Evolutionary conservation across 1,284 basidiomycete species (phyloP).

Genomic region (Taiwanofungus camphoratus): DNA sequence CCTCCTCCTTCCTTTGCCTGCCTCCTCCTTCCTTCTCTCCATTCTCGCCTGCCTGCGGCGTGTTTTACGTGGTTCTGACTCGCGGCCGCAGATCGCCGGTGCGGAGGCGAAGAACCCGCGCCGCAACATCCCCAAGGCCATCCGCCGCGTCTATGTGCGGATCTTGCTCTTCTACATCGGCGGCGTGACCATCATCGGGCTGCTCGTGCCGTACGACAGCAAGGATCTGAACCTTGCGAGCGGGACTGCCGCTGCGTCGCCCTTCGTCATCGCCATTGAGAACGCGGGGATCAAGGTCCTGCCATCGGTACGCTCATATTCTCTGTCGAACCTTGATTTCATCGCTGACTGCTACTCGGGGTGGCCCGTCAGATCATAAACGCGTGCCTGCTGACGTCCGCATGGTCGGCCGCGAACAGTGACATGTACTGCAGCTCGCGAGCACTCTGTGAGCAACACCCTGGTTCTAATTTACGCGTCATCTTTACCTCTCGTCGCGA

Average conservation of each 20-base stretch:
- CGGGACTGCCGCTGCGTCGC: conserved; percentile 68
- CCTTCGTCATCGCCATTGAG: conserved; percentile 79
- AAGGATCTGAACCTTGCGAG: conserved; percentile 45
- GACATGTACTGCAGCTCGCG: conserved; percentile 81
- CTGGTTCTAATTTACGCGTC: not conserved
- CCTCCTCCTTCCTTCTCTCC: too few relatives aligned
- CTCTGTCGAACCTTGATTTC: too few relatives aligned
- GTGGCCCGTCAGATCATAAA: conserved; percentile 62
- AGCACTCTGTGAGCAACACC: conserved; percentile 59
- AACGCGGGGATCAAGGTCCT: conserved; percentile 70
- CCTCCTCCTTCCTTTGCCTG: too few relatives aligned
- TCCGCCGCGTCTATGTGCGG: conserved; percentile 49
- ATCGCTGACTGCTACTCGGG: not conserved
- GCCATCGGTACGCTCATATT: conserved; percentile 32
- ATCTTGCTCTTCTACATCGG: conserved; percentile 34
- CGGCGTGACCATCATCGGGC: conserved; percentile 55
- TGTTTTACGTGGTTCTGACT: too few relatives aligned
- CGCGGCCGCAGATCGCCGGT: conserved; percentile 25
- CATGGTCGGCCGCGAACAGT: conserved; percentile 82
- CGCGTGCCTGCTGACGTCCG: conserved; percentile 78
- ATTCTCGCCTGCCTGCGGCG: too few relatives aligned
- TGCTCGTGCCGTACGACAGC: conserved; percentile 71
- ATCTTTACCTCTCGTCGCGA: too few relatives aligned
- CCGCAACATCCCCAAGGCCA: conserved; percentile 36
- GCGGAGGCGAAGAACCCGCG: conserved; percentile 27